Evolutionary conservation across 768 basidiomycete species (phyloP).

Genomic region (Grammothele lineata): DNA sequence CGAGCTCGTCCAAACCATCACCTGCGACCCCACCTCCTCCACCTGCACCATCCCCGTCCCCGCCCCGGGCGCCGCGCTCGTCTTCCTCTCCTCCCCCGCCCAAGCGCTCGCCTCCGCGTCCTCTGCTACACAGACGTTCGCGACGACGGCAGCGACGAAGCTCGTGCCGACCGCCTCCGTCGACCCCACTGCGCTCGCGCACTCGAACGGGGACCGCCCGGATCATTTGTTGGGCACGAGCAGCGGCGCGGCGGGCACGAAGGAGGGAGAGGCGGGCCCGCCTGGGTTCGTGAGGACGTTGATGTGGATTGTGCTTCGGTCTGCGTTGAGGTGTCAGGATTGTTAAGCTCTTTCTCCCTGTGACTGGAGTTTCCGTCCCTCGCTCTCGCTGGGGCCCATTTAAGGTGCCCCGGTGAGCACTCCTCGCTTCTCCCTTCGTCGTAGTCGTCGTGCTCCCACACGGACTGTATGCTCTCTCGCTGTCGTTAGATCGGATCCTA

Average conservation of each 20-base stretch:
- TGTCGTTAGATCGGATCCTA: too few species aligned
- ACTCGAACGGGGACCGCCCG: conserved; percentile 49
- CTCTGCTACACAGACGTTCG: conserved; percentile 44
- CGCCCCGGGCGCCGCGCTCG: conserved; percentile 71
- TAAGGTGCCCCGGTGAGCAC: too few species aligned
- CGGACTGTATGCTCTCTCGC: too few species aligned
- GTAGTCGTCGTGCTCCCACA: too few species aligned
- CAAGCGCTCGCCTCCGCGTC: conserved; percentile 30
- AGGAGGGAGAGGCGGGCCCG: background rate
- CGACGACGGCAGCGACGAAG: conserved; percentile 56
- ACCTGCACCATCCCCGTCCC: conserved; percentile 58
- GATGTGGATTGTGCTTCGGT: background rate
- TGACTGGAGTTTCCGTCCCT: too few species aligned
- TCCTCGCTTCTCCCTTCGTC: too few species aligned
- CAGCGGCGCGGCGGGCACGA: conserved; percentile 14
- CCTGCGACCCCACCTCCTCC: conserved; percentile 50
- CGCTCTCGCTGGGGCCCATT: too few species aligned
- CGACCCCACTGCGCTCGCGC: conserved; percentile 51
- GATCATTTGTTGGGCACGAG: conserved; percentile 14
- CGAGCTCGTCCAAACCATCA: conserved; percentile 51
- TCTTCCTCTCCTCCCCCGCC: conserved; percentile 54
- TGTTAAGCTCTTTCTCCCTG: background rate
- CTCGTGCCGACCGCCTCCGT: conserved; percentile 51
- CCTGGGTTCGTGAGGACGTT: background rate
- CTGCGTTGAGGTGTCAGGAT: background rate